Evolutionary conservation across 495 filamentous ascomycete species (phyloP), one percentile per base, ranked within the genome.

Genomic region (Penicillium samsonianum): DNA sequence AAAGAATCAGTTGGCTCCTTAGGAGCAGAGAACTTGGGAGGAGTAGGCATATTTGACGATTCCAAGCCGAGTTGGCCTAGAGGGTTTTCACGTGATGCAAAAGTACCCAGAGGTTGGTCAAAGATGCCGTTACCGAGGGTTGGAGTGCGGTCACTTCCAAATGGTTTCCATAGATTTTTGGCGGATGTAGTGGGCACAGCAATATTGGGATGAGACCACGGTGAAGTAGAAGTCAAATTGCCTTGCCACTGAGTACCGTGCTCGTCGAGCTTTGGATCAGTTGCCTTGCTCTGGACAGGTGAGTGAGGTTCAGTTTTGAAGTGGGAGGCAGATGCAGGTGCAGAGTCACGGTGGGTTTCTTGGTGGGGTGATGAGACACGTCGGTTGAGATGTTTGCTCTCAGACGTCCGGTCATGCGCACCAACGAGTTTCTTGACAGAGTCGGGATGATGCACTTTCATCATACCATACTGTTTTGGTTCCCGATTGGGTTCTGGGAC

Each of bases 111-210:
- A 51, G 82, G 78, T 46, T 83, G 80, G 46, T 85, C 84, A 64
- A 92, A 92, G 4, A 88, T 88, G n/a, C 89, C 89, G 62, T 92
- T 92, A 2, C 89, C 89, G 22, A 92, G 77, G 20, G 82, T 84
- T 51, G 91, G 77, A 23, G 82, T 83, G 54, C 84, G 82, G 61
- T 89, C 83, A 64, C 82, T 87, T 46, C 79, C 84, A 8, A 88
- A 79, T n/a, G 86, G 84, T 33, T 87, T 89, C 89, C 90, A 92
- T 6, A 88, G 83, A 63, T 88, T 91, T 48, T 82, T 77, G 25
- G 81, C 72, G 1, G 78, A 61, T 50, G 80, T 64, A 40, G 80
- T 50, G 10, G 67, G 62, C 10, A 63, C 47, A 11, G 63, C 58
- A 40, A 79, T 65, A 42, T 72, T 77, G 9, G 70, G 25, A 37